These are phyloP conservation scores for Rhodotorula sp. DNA, from an alignment of 1,284 basidiomycete genomes.

Conservation along the genomic window DNA sequence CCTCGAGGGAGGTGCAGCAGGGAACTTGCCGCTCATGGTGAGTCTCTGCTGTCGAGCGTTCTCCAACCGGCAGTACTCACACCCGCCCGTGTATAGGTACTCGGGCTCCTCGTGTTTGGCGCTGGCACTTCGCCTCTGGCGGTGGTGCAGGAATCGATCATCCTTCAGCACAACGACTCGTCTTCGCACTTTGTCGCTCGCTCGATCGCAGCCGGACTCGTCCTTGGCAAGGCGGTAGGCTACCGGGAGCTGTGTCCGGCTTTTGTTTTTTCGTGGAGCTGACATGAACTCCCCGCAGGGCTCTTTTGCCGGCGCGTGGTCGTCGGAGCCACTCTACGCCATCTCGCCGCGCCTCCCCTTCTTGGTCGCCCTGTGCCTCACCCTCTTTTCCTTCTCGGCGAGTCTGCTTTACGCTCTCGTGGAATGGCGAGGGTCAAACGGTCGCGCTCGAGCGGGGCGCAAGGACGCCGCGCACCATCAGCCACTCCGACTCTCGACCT, in stretches of 20 bases:
- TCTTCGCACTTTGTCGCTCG: constrained; percentile 18
- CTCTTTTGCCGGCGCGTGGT: constrained; percentile 22
- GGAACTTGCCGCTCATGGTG: constrained; percentile 7
- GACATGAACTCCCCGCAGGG: background rate
- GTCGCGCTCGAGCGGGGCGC: background rate
- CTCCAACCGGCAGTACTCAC: too few species aligned
- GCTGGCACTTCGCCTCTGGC: constrained; percentile 29
- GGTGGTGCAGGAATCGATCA: constrained; percentile 35
- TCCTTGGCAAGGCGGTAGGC: constrained; percentile 29
- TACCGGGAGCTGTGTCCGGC: too few species aligned
- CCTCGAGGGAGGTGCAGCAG: background rate
- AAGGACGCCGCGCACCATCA: background rate
- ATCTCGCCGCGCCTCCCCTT: constrained; percentile 31
- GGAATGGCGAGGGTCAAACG: background rate
- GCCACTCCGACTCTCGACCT: constrained; percentile 1
- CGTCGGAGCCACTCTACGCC: constrained; percentile 16
- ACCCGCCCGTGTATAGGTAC: background rate
- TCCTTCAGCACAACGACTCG: constrained; percentile 23
- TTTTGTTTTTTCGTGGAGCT: too few species aligned
- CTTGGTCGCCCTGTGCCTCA: constrained; percentile 15
- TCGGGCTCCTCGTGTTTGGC: constrained; percentile 28
- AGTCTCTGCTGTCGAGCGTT: background rate
- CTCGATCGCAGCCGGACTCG: constrained; percentile 21
- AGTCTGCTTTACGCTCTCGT: constrained; percentile 21
- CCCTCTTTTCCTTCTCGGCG: constrained; percentile 24